Conservation (phyloP, 495 filamentous ascomycete genomes). For the Pyrenula aspistea region DNA sequence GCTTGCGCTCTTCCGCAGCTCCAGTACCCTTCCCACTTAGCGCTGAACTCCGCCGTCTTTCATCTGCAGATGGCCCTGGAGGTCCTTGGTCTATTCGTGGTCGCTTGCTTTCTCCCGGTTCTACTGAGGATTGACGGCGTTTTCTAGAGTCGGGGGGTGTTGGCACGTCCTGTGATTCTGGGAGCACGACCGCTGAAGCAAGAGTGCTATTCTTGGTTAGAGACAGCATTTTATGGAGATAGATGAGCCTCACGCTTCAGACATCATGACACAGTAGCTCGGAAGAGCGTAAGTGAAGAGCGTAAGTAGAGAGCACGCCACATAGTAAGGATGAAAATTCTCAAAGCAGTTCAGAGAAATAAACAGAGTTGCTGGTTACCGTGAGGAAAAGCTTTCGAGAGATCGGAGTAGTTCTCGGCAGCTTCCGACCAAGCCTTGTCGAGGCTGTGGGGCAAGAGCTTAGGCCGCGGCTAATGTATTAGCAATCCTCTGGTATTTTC, state of each 20-base stretch:
- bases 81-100: slow-evolving; percentile 7
- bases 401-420: background rate
- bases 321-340: too few species aligned
- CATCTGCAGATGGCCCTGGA: slow-evolving; percentile 5
- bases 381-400: background rate
- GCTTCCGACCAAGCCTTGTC: background rate
- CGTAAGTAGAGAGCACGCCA: too few species aligned
- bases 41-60: slow-evolving; percentile 24
- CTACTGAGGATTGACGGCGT: slow-evolving; percentile 7
- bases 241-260: background rate
- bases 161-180: slow-evolving; percentile 28
- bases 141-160: slow-evolving; percentile 12
- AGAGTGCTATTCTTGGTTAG: slow-evolving; percentile 19
- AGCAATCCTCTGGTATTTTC: background rate
- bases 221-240: too few species aligned
- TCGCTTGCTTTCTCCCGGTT: slow-evolving; percentile 7
- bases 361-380: too few species aligned
- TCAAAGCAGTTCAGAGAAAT: too few species aligned
- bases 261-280: too few species aligned
- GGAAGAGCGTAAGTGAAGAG: too few species aligned
- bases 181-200: slow-evolving; percentile 54
- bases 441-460: background rate
- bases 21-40: slow-evolving; percentile 31
- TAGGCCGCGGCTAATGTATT: background rate
- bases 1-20: slow-evolving; percentile 65